These are phyloP conservation scores for Silene latifolia DNA, from an alignment of 148 eudicot species.

Conservation along the genomic window DNA sequence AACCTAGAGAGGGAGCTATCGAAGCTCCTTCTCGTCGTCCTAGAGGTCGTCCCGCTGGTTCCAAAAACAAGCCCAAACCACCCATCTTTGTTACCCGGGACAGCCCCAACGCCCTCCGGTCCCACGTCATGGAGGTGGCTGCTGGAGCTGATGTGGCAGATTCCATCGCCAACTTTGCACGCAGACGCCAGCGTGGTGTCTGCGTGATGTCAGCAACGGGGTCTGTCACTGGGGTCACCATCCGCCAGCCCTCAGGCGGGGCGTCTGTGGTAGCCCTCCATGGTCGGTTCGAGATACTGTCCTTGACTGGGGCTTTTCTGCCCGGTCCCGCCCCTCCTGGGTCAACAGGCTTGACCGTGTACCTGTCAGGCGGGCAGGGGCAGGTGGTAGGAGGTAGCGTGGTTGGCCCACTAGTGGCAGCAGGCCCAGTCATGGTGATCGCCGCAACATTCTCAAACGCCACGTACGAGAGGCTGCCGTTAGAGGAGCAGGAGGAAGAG, in stretches of 20 bases:
- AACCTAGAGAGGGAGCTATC: slow-evolving; percentile 24
- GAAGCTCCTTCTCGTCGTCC: slow-evolving; percentile 23
- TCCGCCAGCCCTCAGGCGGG: slow-evolving; percentile 22
- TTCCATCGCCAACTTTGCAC: slow-evolving; percentile 23
- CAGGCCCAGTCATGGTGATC: slow-evolving; percentile 24
- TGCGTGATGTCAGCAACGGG: slow-evolving; percentile 25
- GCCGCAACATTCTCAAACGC: slow-evolving; percentile 28
- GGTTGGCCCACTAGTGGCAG: slow-evolving; percentile 22
- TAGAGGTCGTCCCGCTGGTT: slow-evolving; percentile 19
- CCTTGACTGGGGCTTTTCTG: slow-evolving; percentile 23
- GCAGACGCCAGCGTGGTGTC: slow-evolving; percentile 28
- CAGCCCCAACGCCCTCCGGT: slow-evolving; percentile 27
- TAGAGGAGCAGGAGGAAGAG: slow-evolving; percentile 25
- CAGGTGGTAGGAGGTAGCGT: slow-evolving; percentile 25
- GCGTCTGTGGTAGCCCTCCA: slow-evolving; percentile 17
- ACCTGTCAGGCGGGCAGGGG: slow-evolving; percentile 24
- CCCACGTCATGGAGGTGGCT: slow-evolving; percentile 27
- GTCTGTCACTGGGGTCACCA: slow-evolving; percentile 22
- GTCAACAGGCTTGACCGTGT: slow-evolving; percentile 25
- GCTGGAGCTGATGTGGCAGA: slow-evolving; percentile 27
- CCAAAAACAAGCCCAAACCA: slow-evolving; percentile 25
- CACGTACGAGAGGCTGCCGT: slow-evolving; percentile 23
- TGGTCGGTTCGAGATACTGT: slow-evolving; percentile 25
- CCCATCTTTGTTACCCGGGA: slow-evolving; percentile 24
- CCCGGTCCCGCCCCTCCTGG: slow-evolving; percentile 26